Evolutionary conservation across 257 asterid species (phyloP), one percentile per base, ranked within the genome.

Genomic region (Ligustrum vulgare): DNA sequence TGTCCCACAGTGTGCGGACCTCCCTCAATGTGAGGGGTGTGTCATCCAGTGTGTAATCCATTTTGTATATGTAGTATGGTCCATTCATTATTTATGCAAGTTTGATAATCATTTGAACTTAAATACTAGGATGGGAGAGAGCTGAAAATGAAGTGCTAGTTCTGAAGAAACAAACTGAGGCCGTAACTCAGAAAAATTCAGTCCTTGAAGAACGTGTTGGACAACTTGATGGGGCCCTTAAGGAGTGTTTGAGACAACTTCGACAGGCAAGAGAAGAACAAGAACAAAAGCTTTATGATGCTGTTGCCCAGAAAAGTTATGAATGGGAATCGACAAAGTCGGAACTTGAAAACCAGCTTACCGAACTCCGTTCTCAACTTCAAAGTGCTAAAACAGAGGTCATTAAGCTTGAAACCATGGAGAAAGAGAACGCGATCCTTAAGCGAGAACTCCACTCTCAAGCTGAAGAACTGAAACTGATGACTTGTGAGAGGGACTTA

Each of bases 221-320:
- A 12, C 93, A 90, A 72, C 93, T 94, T 35, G 99, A 94, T 63
- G 95, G 89, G 78, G 97, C 98, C 63, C 96, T 94, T 23, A 94
- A 90, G 84, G 97, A 94, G 86, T 92, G 97, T 75, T 73, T 94
- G 82, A 88, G 97, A 85, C 97, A 92, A 77, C 94, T 91, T 77
- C 91, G 98, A 37, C 96, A 84, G 77, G 87, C 91, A 58, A 85
- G 92, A 78, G 95, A 94, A 80, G 92, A 94, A 56, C 93, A 91
- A 72, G 96, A 89, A 77, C 87, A 88, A 77, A 88, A 84, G 71
- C 79, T 91, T 43, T 73, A 73, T n/a, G 84, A 86, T 39, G 87
- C 86, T n/a, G 72, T 89, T 67, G 37, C 85, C 69, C 69, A 80
- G 71, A 86, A 76, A 81, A 75, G 72, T 63, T 43, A 67, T 71